phyloP scores from a whole-genome alignment of 1,139 yeast genomes.

The Taiozyma sp. region DNA sequence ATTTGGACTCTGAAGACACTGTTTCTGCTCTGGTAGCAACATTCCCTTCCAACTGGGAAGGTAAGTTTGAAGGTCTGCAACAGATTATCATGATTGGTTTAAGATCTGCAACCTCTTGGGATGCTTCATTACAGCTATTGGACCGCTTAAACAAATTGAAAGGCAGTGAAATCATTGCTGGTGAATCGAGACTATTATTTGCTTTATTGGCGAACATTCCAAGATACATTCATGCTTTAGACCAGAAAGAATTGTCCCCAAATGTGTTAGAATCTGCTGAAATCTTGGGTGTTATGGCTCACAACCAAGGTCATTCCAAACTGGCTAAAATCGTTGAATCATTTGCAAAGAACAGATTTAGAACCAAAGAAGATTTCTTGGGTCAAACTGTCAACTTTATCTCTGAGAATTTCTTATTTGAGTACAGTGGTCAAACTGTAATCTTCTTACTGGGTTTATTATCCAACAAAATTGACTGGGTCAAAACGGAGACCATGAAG shows the following conservation, averaged over 20 bases:
- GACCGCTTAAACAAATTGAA: slow-evolving; percentile 65
- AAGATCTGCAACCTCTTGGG: slow-evolving; percentile 77
- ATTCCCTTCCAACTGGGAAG: slow-evolving; percentile 96
- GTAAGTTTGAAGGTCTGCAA: slow-evolving; percentile 86
- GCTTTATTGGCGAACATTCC: slow-evolving; percentile 81
- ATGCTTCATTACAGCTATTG: slow-evolving; percentile 67
- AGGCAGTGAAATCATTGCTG: slow-evolving; percentile 77
- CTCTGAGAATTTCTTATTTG: slow-evolving; percentile 65
- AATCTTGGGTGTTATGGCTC: slow-evolving; percentile 58
- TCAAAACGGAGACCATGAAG: slow-evolving; percentile 74
- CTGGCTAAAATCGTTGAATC: slow-evolving; percentile 74
- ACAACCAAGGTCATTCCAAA: slow-evolving; percentile 49
- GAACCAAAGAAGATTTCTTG: slow-evolving; percentile 85
- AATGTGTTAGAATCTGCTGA: slow-evolving; percentile 59
- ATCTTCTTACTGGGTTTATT: slow-evolving; percentile 74
- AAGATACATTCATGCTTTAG: slow-evolving; percentile 75
- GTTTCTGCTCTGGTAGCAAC: slow-evolving; percentile 78
- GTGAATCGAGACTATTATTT: slow-evolving; percentile 62
- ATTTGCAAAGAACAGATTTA: slow-evolving; percentile 68
- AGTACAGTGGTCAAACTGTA: slow-evolving; percentile 68
- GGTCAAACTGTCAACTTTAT: slow-evolving; percentile 75
- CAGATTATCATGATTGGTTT: slow-evolving; percentile 75
- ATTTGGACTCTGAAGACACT: slow-evolving; percentile 80
- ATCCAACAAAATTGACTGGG: slow-evolving; percentile 74
- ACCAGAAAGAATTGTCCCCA: slow-evolving; percentile 43